Evolutionary conservation across 2,329 filamentous ascomycete genomes (phyloP).

Genomic region (Lasiodiplodia sp.): DNA sequence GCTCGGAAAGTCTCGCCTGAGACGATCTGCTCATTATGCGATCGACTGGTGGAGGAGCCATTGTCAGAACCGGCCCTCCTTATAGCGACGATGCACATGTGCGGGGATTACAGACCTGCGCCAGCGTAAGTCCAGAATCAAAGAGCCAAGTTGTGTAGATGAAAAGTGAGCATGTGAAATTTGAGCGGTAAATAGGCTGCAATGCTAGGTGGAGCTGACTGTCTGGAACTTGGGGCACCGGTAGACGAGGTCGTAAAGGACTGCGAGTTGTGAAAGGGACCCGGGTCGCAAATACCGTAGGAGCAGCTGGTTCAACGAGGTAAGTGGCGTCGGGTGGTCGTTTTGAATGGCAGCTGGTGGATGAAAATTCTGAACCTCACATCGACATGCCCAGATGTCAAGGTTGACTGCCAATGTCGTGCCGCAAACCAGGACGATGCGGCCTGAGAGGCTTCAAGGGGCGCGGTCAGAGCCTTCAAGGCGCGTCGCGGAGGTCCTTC

Average conservation of each 20-base stretch:
- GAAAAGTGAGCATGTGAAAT: not conserved
- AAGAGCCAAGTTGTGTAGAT: not conserved
- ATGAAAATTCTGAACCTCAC: not conserved
- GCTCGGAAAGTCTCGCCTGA: constrained; percentile 6
- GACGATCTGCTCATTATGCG: not conserved
- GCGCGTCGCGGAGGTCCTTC: not conserved
- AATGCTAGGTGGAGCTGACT: not conserved
- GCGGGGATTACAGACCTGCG: no score
- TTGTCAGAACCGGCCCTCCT: not conserved
- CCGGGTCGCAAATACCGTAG: not conserved
- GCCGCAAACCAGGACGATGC: not conserved
- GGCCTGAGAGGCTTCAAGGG: not conserved
- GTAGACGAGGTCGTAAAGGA: not conserved
- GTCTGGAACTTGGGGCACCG: not conserved
- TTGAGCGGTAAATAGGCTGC: no score
- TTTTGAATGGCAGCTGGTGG: not conserved
- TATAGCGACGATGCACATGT: not conserved
- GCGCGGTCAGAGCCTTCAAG: not conserved
- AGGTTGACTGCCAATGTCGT: not conserved
- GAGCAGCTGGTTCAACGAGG: not conserved
- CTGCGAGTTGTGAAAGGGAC: not conserved
- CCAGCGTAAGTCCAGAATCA: not conserved
- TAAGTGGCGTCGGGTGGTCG: not conserved
- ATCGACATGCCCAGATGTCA: not conserved
- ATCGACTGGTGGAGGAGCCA: not conserved